Base-by-base conservation (phyloP, 1,284 basidiomycete genomes). In the Apiotrichum gamsii region DNA sequence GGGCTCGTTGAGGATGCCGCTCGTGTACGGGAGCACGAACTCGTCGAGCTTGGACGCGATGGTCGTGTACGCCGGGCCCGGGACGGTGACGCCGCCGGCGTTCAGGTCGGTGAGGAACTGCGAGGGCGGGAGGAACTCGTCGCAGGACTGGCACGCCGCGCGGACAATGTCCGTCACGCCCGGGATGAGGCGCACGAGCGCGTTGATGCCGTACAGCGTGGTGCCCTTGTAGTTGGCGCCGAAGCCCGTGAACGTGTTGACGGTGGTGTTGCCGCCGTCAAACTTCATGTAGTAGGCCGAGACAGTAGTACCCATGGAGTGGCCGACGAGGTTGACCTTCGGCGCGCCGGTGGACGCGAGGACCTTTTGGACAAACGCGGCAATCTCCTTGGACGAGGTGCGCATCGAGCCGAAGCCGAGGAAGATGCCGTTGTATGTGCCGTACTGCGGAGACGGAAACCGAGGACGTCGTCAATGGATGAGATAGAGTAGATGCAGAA, bases 261-360 rank as follows among this genome's bases (percentile, higher is more conserved):
- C 43, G 5, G 15, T 15, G 6, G 28, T 29, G 24, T 20, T 29
- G 32, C 48, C 48, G 11, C 48, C 43, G 34, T 41, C 39, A 28
- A 41, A 50, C 48, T 50, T 50, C 28, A 50, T 45, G 33, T 50
- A 50, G 28, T 50, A 45, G 3, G 43, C 6, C 3, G 19, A 25
- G 10, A 45, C 43, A 3, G 39, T 37, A 6, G 48, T 50, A 13
- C 48, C 48, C 43, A 50, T 45, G 13, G 25, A 31, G 48, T 45
- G 43, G 28, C 43, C 49, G 30, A 39, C 49, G 24, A 50, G 16
- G 49, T 45, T 45, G 49, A 50, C 49, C 43, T 50, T 45, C n/a
- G n/a, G 14, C 16, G 43, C 44, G 30, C 49, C 49, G 3, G 49
- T 45, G 19, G 30, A 14, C 5, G 21, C 19, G 13, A 28, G 39